These are phyloP conservation scores for Avena eriantha DNA, from an alignment of 176 grass and related monocot genomes.

Conservation along the genomic window DNA sequence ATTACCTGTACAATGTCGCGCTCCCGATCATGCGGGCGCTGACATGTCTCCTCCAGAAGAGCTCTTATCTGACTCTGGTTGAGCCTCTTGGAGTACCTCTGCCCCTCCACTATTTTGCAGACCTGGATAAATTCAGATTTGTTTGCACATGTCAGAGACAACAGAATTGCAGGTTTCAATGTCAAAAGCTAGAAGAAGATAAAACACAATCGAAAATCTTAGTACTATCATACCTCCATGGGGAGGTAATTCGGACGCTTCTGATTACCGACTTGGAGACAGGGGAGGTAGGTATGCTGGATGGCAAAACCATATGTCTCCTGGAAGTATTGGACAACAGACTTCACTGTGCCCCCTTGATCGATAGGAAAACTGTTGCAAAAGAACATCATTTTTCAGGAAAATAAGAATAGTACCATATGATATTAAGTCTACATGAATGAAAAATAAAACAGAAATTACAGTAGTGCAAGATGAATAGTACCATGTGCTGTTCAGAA, in stretches of 20 bases:
- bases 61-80: constrained; percentile 92
- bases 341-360: constrained; percentile 83
- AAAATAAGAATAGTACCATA: neutral
- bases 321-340: constrained; percentile 94
- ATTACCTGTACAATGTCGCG: constrained; percentile 82
- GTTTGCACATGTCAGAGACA: neutral
- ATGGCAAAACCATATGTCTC: constrained; percentile 95
- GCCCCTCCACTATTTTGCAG: constrained; percentile 96
- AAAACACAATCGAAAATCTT: neutral
- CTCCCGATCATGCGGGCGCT: constrained; percentile 77
- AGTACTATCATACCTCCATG: constrained; percentile 77
- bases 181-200: neutral
- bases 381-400: constrained; percentile 5
- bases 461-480: neutral
- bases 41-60: constrained; percentile 84
- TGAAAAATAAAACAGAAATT: neutral
- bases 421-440: neutral
- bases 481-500: neutral
- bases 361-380: constrained; percentile 79
- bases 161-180: neutral
- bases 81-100: constrained; percentile 88
- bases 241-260: constrained; percentile 94
- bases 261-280: constrained; percentile 86
- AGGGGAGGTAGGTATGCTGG: constrained; percentile 87
- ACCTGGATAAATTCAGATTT: constrained; percentile 53